Conservation (phyloP, 2,329 filamentous ascomycete genomes). For the Biscogniauxia sp. region DNA sequence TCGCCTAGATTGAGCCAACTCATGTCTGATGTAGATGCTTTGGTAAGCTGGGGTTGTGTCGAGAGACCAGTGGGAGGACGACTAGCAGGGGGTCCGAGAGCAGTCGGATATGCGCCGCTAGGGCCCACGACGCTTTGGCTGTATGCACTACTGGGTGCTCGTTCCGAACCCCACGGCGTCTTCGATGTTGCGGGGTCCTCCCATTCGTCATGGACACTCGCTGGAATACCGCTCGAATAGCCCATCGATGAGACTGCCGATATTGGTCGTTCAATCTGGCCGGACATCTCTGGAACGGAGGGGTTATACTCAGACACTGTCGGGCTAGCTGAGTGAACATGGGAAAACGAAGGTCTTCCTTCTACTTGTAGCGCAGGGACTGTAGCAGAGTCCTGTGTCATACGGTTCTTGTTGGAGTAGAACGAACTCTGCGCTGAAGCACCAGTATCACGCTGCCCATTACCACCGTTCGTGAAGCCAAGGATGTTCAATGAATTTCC, state of each 20-base stretch:
- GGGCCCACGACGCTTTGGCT: slow-evolving; percentile 33
- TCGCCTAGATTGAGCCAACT: slow-evolving; percentile 75
- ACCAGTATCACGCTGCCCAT: slow-evolving; percentile 47
- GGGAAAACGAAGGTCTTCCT: slow-evolving; percentile 59
- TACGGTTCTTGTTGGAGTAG: slow-evolving; percentile 51
- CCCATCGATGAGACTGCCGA: slow-evolving; percentile 53
- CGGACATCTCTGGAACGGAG: slow-evolving; percentile 55
- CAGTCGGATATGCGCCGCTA: slow-evolving; percentile 40
- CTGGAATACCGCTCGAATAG: slow-evolving; percentile 65
- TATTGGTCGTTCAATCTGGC: slow-evolving; percentile 57
- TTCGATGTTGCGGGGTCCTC: slow-evolving; percentile 42
- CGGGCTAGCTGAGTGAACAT: slow-evolving; percentile 68
- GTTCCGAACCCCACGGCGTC: slow-evolving; percentile 48
- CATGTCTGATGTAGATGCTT: slow-evolving; percentile 63
- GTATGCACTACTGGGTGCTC: slow-evolving; percentile 53
- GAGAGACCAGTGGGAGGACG: slow-evolving; percentile 39
- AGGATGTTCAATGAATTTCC: slow-evolving; percentile 67
- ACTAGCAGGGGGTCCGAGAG: slow-evolving; percentile 34
- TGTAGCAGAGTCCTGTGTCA: slow-evolving; percentile 65
- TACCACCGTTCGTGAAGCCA: slow-evolving; percentile 50
- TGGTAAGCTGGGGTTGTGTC: slow-evolving; percentile 49
- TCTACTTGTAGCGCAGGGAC: slow-evolving; percentile 68
- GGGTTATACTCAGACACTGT: slow-evolving; percentile 60
- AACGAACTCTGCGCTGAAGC: slow-evolving; percentile 55
- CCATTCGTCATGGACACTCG: slow-evolving; percentile 60